Base-by-base conservation (phyloP, 2,329 filamentous ascomycete genomes). In the Colletotrichum sp. region DNA sequence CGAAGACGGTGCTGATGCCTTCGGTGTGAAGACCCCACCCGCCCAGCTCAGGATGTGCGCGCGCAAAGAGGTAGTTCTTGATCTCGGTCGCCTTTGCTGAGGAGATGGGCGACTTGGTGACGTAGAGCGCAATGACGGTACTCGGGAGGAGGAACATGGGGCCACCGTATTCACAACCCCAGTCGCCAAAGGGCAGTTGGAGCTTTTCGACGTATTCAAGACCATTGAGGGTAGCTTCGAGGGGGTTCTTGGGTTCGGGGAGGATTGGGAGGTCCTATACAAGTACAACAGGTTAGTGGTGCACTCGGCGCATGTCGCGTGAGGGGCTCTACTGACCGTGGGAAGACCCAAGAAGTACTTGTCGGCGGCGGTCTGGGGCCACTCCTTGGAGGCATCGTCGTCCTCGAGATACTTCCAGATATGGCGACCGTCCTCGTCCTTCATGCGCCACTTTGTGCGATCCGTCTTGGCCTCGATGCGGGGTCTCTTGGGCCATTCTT, bases 11-110 rank as follows among this genome's bases (percentile, higher is more conserved):
- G 82, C 95, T 98, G 80, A 98, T 94, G 21, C 93, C 97, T 84
- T 99, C 97, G 71, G 98, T 98, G 80, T 99, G 97, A 49, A 99
- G 87, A 0, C 97, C 97, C 97, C 97, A 99, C 8, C 97, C 97
- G n/a, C 97, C 96, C 84, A 99, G 95, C 65, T 95, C 91, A 0
- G 95, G 93, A 79, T 98, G 89, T 66, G 96, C 95, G 69, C 96
- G 93, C 6, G 95, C 95, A 81, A 95, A 95, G 2, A 99, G 89
- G 85, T 99, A 99, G 80, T 96, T 95, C 83, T 94, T 96, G 82
- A 99, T 98, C 84, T 98, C 97, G 60, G 92, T 95, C 26, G 93
- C 93, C 83, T 96, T 93, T 75, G 94, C 92, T 77, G 92, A 91
- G 2, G 96, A 93, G 73, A 99, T 95, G 6, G 94, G 94, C 69